Evolutionary conservation across 352 stramenopile species (phyloP).

Genomic region (Phytophthora agathidicida): DNA sequence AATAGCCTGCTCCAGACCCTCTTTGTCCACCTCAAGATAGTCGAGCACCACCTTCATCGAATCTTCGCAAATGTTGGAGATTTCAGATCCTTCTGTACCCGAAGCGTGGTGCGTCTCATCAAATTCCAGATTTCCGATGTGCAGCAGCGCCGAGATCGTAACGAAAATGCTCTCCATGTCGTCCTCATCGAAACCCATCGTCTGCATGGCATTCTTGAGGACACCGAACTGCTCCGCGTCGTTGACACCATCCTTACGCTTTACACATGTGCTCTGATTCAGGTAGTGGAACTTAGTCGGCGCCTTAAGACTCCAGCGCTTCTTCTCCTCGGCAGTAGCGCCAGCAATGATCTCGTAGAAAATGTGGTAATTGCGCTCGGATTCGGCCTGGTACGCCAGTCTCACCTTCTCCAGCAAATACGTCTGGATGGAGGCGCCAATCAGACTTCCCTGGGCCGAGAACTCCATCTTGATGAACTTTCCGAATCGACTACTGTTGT

Average conservation of each 20-base stretch:
- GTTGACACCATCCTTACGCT: conserved; percentile 89
- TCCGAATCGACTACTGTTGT: conserved; percentile 97
- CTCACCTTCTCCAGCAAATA: conserved; percentile 97
- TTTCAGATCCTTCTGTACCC: conserved; percentile 73
- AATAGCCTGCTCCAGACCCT: conserved; percentile 89
- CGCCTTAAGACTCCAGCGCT: conserved; percentile 62
- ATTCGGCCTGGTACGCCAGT: conserved; percentile 92
- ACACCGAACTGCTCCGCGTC: conserved; percentile 89
- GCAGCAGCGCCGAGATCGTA: conserved; percentile 91
- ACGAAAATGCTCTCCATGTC: conserved; percentile 93
- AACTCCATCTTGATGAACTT: conserved; percentile 99
- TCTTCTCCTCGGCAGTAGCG: conserved; percentile 60
- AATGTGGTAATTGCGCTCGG: conserved; percentile 97
- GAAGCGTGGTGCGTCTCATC: conserved; percentile 65
- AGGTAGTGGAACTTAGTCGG: conserved; percentile 90
- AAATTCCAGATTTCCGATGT: conserved; percentile 96
- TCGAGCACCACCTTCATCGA: conserved; percentile 84
- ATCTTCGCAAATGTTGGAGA: conserved; percentile 50
- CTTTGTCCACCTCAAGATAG: conserved; percentile 89
- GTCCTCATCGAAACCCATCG: conserved; percentile 88
- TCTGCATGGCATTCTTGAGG: conserved; percentile 79
- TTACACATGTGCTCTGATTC: conserved; percentile 87
- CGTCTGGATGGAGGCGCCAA: conserved; percentile 94
- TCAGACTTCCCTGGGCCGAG: conserved; percentile 66
- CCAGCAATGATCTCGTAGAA: conserved; percentile 95